A percentile compares a stretch with the other conserved stretches of the same genome.
These are phyloP conservation scores for Hypholoma fasciculare DNA, from an alignment of 768 basidiomycete genomes.

Conservation along the genomic window DNA sequence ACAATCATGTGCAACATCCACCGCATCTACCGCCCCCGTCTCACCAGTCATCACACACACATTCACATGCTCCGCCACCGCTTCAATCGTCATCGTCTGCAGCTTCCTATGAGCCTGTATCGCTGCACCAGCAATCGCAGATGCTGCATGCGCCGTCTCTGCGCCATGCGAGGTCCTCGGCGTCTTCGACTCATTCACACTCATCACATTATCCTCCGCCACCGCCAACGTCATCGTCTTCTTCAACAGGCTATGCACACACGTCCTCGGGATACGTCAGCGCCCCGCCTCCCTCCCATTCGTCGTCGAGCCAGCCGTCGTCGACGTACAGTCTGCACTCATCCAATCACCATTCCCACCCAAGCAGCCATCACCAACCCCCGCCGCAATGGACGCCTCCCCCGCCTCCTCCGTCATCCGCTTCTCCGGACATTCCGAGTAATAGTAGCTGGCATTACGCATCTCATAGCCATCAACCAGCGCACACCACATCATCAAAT, in stretches of 20 bases:
- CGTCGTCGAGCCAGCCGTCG: slow-evolving; percentile 7
- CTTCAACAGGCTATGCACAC: slow-evolving; percentile 11
- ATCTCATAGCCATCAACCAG: slow-evolving; percentile 12
- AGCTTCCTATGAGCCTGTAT: slow-evolving; percentile 19
- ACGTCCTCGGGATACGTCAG: slow-evolving; percentile 9
- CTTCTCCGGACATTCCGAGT: slow-evolving; percentile 10
- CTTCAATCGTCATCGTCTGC: slow-evolving; percentile 14
- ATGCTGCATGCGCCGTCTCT: slow-evolving; percentile 20
- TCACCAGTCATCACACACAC: slow-evolving; percentile 19
- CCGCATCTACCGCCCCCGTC: slow-evolving; percentile 21
- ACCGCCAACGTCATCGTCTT: slow-evolving; percentile 7
- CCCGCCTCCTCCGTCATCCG: slow-evolving; percentile 12
- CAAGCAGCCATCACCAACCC: slow-evolving; percentile 14
- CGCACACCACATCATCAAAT: slow-evolving; percentile 15
- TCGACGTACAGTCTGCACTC: slow-evolving; percentile 13
- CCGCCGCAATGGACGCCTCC: slow-evolving; percentile 17
- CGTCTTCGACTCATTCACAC: slow-evolving; percentile 20
- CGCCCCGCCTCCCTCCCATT: slow-evolving; percentile 11
- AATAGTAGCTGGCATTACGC: slow-evolving; percentile 10
- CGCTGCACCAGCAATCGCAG: slow-evolving; percentile 14
- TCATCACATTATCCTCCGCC: slow-evolving; percentile 19
- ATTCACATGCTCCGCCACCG: slow-evolving; percentile 18
- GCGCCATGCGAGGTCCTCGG: slow-evolving; percentile 21
- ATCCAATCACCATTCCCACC: slow-evolving; percentile 7
- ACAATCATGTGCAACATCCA: slow-evolving; percentile 12